Conservation (phyloP, 805 yeast genomes). For the Candida arabinofermentans region DNA sequence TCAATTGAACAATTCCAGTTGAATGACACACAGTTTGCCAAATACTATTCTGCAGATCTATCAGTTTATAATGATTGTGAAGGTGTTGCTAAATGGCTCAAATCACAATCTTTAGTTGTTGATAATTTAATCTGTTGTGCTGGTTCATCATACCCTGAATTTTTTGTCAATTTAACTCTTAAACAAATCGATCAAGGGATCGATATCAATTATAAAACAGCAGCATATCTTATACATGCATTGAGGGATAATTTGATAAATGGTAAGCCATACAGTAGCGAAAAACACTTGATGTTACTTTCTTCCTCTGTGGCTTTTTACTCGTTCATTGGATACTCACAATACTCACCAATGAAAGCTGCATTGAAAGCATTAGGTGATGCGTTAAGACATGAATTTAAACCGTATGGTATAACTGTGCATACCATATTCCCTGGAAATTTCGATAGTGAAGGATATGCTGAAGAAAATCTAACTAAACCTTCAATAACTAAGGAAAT, state of each 20-base stretch:
- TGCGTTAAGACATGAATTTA: constrained; percentile 75
- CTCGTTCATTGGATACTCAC: constrained; percentile 88
- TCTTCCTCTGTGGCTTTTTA: constrained; percentile 80
- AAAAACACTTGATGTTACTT: constrained; percentile 54
- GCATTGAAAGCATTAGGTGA: constrained; percentile 76
- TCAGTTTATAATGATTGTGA: constrained; percentile 50
- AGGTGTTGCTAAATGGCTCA: constrained; percentile 34
- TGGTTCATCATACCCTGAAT: constrained; percentile 76
- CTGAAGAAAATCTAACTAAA: constrained; percentile 75
- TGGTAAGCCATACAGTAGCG: constrained; percentile 4
- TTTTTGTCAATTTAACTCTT: constrained; percentile 64
- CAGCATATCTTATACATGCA: constrained; percentile 67
- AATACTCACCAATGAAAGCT: constrained; percentile 86
- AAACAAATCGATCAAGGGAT: constrained; percentile 60
- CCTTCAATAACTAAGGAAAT: constrained; percentile 78
- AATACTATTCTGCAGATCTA: constrained; percentile 61
- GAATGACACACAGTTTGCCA: constrained; percentile 30
- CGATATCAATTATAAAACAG: constrained; percentile 65
- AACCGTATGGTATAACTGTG: constrained; percentile 63
- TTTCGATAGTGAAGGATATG: constrained; percentile 83
- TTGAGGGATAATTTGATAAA: constrained; percentile 40
- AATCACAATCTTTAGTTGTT: constrained; percentile 36
- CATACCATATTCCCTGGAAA: constrained; percentile 85
- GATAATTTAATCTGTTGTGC: constrained; percentile 84
- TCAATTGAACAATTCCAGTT: constrained; percentile 35